Evolutionary conservation across 192 early-diverging fungal species (phyloP), one percentile per base, ranked within the genome.

Genomic region (Gamsiella multidivaricata): DNA sequence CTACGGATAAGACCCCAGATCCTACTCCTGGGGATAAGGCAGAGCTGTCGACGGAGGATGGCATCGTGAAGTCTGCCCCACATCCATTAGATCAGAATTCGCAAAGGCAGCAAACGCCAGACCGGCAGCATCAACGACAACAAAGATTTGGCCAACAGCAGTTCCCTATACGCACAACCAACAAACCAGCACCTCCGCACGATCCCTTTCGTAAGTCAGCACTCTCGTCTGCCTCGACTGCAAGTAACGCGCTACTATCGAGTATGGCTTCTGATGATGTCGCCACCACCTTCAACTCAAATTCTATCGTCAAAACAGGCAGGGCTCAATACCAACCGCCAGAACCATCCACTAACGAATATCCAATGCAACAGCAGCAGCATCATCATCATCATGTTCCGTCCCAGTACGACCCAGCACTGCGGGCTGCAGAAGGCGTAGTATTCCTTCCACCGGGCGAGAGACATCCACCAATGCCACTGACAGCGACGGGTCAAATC

Each of bases 151-250:
- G 49, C 15, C 54, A 46, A 41, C 42, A 70, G 5, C 58, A 54
- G 39, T 31, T 70, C 9, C 70, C 70, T 1, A 18, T 73, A 15
- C 54, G 62, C 14, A 58, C 56, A 5, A 65, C 45, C 46, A 73
- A 73, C 70, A 73, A 75, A 15, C 71, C 71, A 12, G 57, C 56
- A 33, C 71, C 71, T 32, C 71, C 71, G 0, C 64, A 75, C 23
- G 71, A 66, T 31, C 71, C 71, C 11, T 75, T 75, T 26, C 63
- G 71, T 1, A 75, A 50, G 10, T 59, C 61, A 31, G 63, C 70
- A 6, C 25, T 72, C 3, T 65, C 70, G 5, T 60, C 55, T 0
- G 20, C 12, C 9, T 26, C 36, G 0, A 31, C 31, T 20, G 39
- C 43, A 22, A 1, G n/a, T 3, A 8, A 3, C 9, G 26, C 3